These are phyloP conservation scores for Flaveria floridana DNA, from an alignment of 140 eudicot species.

Conservation along the genomic window DNA sequence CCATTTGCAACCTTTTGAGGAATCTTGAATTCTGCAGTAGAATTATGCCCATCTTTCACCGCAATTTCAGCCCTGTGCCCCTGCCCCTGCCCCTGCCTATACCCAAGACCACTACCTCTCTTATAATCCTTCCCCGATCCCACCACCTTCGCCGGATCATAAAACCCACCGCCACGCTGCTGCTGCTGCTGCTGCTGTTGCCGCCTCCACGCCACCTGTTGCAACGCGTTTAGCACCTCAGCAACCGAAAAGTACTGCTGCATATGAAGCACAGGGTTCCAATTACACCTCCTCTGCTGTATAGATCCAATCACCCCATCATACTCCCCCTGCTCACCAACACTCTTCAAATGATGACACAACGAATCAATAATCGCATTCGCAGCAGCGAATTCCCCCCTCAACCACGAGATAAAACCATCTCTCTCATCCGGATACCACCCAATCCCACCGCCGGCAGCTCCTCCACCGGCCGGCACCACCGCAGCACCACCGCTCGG, in stretches of 20 bases:
- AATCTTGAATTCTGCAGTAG: slow-evolving; percentile 10
- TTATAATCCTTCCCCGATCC: slow-evolving; percentile 38
- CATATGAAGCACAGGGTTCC: slow-evolving; percentile 76
- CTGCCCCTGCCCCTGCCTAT: slow-evolving; percentile 27
- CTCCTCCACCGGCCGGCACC: slow-evolving; percentile 13
- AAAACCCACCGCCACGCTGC: slow-evolving; percentile 16
- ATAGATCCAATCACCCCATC: slow-evolving; percentile 57
- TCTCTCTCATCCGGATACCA: slow-evolving; percentile 68
- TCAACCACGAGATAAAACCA: slow-evolving; percentile 62
- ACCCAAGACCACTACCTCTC: slow-evolving; percentile 34
- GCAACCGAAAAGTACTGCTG: slow-evolving; percentile 69
- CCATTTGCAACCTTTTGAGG: slow-evolving; percentile 21
- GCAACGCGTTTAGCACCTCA: slow-evolving; percentile 55
- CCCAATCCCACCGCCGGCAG: slow-evolving; percentile 32
- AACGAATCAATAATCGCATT: slow-evolving; percentile 78
- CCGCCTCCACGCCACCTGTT: slow-evolving; percentile 56
- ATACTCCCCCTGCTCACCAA: slow-evolving; percentile 64
- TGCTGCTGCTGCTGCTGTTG: slow-evolving; percentile 50
- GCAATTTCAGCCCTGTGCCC: slow-evolving; percentile 21
- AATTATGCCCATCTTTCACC: slow-evolving; percentile 26
- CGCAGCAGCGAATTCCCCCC: slow-evolving; percentile 89
- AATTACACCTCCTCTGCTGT: slow-evolving; percentile 70
- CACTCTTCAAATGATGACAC: slow-evolving; percentile 63
- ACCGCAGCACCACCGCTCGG: slow-evolving; percentile 34
- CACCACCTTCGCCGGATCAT: slow-evolving; percentile 34